Evolutionary conservation across 208 protist genomes (phyloP).

Genomic region (Trypanosoma scelopori): DNA sequence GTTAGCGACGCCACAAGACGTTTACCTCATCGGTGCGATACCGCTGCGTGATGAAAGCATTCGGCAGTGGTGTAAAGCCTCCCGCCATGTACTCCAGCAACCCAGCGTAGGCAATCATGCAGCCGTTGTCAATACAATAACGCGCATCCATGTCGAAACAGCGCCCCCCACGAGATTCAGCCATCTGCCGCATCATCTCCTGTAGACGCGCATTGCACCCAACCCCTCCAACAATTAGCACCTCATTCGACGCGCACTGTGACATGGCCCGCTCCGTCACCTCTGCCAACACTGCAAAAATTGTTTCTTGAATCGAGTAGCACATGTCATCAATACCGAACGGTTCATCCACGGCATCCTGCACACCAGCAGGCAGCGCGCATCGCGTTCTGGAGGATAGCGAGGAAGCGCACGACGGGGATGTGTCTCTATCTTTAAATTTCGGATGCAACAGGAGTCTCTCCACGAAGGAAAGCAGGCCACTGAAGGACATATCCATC

Average conservation of each 20-base stretch:
- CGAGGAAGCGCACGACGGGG: neutral
- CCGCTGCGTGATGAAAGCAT: conserved; percentile 82
- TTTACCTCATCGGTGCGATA: conserved; percentile 97
- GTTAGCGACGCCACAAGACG: conserved; percentile 88
- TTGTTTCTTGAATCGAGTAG: conserved; percentile 98
- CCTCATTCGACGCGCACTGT: conserved; percentile 93
- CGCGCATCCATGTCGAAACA: conserved; percentile 96
- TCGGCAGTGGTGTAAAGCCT: conserved; percentile 67
- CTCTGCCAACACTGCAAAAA: conserved; percentile 99
- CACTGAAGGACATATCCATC: conserved; percentile 97
- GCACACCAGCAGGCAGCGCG: conserved; percentile 28
- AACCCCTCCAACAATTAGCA: conserved; percentile 99
- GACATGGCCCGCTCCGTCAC: conserved; percentile 99
- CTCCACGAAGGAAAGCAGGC: conserved; percentile 92
- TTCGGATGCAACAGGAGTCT: conserved; percentile 63
- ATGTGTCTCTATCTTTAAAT: conserved; percentile 52
- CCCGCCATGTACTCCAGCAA: conserved; percentile 87
- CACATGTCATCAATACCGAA: conserved; percentile 96
- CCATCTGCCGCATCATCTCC: conserved; percentile 96
- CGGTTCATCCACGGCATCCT: conserved; percentile 51
- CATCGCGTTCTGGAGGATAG: conserved; percentile 29
- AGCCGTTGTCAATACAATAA: conserved; percentile 99
- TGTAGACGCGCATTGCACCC: conserved; percentile 98
- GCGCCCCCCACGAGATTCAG: conserved; percentile 80
- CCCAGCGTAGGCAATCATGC: conserved; percentile 99